These are phyloP conservation scores for Acanthamoeba polyphaga DNA, from an alignment of 208 protist genomes.

Conservation along the genomic window DNA sequence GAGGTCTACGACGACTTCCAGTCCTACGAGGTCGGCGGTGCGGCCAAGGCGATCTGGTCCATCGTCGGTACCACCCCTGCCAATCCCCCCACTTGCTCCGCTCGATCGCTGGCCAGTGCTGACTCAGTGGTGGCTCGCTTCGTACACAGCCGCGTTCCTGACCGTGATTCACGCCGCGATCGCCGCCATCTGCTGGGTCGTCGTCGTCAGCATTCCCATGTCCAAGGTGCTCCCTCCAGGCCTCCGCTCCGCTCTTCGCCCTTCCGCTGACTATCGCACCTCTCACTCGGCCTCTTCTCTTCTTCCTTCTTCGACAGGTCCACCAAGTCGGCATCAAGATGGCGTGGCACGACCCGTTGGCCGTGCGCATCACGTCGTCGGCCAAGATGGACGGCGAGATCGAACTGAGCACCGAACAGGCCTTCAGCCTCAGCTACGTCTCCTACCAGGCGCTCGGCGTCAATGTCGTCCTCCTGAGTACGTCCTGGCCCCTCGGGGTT, in stretches of 20 bases:
- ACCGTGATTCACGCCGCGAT: slow-evolving; percentile 8
- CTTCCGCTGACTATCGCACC: neutral
- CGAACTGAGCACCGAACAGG: slow-evolving; percentile 76
- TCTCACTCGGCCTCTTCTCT: neutral
- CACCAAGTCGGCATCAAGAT: slow-evolving; percentile 12
- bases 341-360: neutral
- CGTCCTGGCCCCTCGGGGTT: neutral
- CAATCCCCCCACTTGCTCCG: neutral
- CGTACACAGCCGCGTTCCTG: slow-evolving; percentile 50
- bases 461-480: slow-evolving; percentile 86
- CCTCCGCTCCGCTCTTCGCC: no score
- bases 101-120: neutral
- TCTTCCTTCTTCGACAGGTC: neutral
- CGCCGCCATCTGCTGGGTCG: slow-evolving; percentile 79
- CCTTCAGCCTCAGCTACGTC: slow-evolving; percentile 84
- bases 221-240: slow-evolving; percentile 74
- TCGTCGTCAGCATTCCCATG: slow-evolving; percentile 86
- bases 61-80: neutral
- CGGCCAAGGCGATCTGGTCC: neutral
- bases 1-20: slow-evolving; percentile 6
- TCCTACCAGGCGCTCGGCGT: slow-evolving; percentile 84
- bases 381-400: neutral
- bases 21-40: neutral
- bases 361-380: neutral
- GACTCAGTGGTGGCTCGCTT: neutral